Percentiles rank a stretch among this genome's conserved stretches.
Conservation (phyloP, 2,329 filamentous ascomycete species). For the Paecilomyces variotii region DNA sequence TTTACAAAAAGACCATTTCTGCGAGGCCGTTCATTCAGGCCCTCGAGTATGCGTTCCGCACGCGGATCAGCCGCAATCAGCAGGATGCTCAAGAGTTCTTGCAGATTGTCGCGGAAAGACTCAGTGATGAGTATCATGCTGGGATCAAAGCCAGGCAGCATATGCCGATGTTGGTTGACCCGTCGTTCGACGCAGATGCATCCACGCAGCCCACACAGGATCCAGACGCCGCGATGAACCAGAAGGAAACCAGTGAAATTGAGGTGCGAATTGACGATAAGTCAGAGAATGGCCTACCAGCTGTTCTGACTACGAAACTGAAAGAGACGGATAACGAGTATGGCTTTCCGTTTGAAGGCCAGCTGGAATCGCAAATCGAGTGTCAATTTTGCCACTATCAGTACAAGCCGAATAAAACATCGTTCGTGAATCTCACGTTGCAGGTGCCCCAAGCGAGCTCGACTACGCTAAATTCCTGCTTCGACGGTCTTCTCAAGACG, state of each 20-base stretch:
- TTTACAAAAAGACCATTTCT: constrained; percentile 88
- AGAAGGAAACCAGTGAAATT: constrained; percentile 13
- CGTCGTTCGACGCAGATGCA: constrained; percentile 10
- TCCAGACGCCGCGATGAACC: constrained; percentile 11
- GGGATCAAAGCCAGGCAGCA: constrained; percentile 61
- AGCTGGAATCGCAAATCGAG: constrained; percentile 88
- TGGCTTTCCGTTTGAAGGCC: constrained; percentile 86
- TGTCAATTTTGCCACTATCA: constrained; percentile 85
- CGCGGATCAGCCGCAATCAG: constrained; percentile 86
- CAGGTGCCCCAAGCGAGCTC: constrained; percentile 79
- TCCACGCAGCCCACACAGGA: constrained; percentile 4
- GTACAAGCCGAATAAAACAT: constrained; percentile 72
- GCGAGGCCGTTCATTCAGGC: constrained; percentile 75
- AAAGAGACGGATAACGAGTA: constrained; percentile 30
- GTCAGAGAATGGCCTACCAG: constrained; percentile 21
- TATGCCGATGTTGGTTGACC: constrained; percentile 16
- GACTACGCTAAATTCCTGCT: constrained; percentile 76
- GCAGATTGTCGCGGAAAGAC: constrained; percentile 82
- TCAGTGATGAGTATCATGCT: constrained; percentile 91
- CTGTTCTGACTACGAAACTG: constrained; percentile 30
- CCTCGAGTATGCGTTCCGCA: constrained; percentile 77
- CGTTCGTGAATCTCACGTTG: constrained; percentile 85
- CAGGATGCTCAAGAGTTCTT: constrained; percentile 97
- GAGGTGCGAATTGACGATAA: constrained; percentile 31
- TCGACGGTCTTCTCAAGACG: constrained; percentile 88